These are phyloP conservation scores for Tephrocybe sp. DNA, from an alignment of 768 basidiomycete genomes.

Conservation along the genomic window DNA sequence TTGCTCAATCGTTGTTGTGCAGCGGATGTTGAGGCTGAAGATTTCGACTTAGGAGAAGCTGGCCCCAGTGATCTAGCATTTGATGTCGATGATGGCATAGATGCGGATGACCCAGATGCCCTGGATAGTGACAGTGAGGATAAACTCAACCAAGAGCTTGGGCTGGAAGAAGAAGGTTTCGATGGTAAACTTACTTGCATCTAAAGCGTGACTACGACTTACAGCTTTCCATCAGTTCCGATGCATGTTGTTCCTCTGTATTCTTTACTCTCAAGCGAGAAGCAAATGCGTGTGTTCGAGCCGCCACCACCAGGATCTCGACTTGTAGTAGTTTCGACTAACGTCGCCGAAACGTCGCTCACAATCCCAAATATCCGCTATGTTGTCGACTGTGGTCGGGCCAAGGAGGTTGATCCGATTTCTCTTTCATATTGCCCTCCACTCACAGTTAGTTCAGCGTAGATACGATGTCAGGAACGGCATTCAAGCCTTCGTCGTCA, in stretches of 20 bases:
- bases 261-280: conserved; percentile 88
- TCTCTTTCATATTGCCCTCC: neutral
- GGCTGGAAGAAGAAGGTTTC: conserved; percentile 61
- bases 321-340: conserved; percentile 92
- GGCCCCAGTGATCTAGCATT: conserved; percentile 54
- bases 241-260: conserved; percentile 96
- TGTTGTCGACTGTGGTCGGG: conserved; percentile 95
- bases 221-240: conserved; percentile 52
- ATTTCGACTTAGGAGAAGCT: conserved; percentile 64
- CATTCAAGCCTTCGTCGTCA: conserved; percentile 89
- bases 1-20: conserved; percentile 1
- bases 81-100: conserved; percentile 64
- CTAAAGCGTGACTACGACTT: neutral
- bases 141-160: conserved; percentile 51
- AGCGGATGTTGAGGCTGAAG: conserved; percentile 82
- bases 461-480: conserved; percentile 79
- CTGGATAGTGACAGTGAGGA: conserved; percentile 75
- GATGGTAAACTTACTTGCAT: conserved; percentile 48
- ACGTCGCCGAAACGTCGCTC: conserved; percentile 95
- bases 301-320: conserved; percentile 79
- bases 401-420: conserved; percentile 71
- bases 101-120: conserved; percentile 71
- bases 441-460: conserved; percentile 47
- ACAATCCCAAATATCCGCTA: conserved; percentile 98
- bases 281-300: conserved; percentile 92